Evolutionary conservation across 352 stramenopile genomes (phyloP), one percentile per base, ranked within the genome.

Genomic region (Phytophthora pseudosyringae): DNA sequence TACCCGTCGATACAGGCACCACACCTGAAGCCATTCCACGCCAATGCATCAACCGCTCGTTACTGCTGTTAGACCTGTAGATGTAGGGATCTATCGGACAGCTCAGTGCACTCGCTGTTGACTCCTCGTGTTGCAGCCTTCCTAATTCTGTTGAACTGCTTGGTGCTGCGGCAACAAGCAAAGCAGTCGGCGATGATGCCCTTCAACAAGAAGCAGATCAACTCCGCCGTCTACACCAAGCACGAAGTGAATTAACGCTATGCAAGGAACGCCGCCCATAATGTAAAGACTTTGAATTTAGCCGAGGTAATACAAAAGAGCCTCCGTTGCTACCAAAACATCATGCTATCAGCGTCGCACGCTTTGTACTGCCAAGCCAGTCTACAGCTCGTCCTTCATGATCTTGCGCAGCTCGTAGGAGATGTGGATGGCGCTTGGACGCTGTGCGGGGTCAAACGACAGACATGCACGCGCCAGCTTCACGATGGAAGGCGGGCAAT

Each of bases 381-480:
- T 66, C 69, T 75, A 88, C 32, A 89, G 65, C 64, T 83, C 77
- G 46, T 89, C 80, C 68, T 85, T 87, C 65, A 91, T 75, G 66
- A 93, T 91, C 63, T 89, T 90, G 44, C 82, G 81, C 56, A 93
- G 63, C 64, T 90, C 77, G 72, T 90, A 93, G 15, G 84, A 88
- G 35, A 93, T 80, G 55, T 91, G 79, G 55, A 93, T 90, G 33
- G 84, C 84, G 49, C 78, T 88, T 43, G 84, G 84, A 52, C 84
- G 84, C 11, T 89, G 64, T 5, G 69, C 75, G 8, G 82, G 79
- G 57, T 93, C 77, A 51, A 90, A 91, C 4, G 68, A 69, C 49
- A 93, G 35, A 69, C 84, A 93, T 25, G 80, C 84, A 8, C 66
- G 70, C 38, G 79, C 82, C 46, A 93, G 47, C 61, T 75, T 70